Evolutionary conservation across 345 rosid genomes (phyloP), one percentile per base, ranked within the genome.

Genomic region (Euphorbia pulcherrima): DNA sequence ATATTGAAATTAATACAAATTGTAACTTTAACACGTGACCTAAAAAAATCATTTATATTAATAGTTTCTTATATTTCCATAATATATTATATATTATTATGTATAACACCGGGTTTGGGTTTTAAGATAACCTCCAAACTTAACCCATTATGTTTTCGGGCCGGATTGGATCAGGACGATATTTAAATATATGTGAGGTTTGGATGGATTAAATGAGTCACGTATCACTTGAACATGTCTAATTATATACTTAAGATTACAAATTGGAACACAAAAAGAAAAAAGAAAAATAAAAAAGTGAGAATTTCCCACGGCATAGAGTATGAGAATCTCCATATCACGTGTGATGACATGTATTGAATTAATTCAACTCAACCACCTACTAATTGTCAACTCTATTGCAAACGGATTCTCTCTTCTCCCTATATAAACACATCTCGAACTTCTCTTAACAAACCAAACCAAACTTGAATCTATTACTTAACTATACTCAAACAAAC

Each of bases 381-480:
- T 44, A 39, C 44, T 39, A 12, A 44, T 44, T 44, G 50, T 44
- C 50, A 44, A 44, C 50, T 44, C 11, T 44, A 44, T 44, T 6
- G 50, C 3, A 44, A 44, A 44, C 2, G 14, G 50, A 44, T 71
- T 68, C 55, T 40, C 23, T 17, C 56, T 21, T 55, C 30, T 46
- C 60, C 44, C 72, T 68, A 74, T 80, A 77, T 71, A 80, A 74
- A 64, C 68, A 39, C 21, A 9, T 51, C 55, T 62, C 39, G 10
- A 44, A 44, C 11, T 11, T 21, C 26, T 21, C 44, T 1, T 30
- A 46, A 48, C 63, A 47, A 48, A 46, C 39, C 56, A 44, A 12
- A 18, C 50, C 8, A 59, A 51, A 39, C 28, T 6, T 46, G 39
- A 54, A 70, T 72, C 61, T 55, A 20, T 16, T 11, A 12, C 28